These are phyloP conservation scores for Trichoderma oligosporum DNA, from an alignment of 2,329 filamentous ascomycete species.

Conservation along the genomic window DNA sequence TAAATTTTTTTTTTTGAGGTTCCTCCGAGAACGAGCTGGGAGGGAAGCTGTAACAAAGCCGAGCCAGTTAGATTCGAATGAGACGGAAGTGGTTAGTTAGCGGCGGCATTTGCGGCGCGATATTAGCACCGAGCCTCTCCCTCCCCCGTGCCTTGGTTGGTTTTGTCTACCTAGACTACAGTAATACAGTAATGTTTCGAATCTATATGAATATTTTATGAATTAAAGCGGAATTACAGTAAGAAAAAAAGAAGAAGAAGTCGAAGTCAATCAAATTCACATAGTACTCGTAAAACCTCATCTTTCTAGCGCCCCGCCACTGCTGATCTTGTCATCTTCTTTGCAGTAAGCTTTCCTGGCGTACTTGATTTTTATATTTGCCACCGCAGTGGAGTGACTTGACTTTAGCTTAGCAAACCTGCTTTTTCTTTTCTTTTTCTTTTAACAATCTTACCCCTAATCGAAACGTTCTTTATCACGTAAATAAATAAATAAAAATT, in stretches of 20 bases:
- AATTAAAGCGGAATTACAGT: too few species aligned
- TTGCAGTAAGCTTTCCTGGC: neutral
- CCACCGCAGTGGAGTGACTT: slow-evolving; percentile 6
- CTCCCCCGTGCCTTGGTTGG: too few species aligned
- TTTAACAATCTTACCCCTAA: neutral
- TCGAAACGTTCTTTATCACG: neutral
- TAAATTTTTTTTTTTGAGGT: too few species aligned
- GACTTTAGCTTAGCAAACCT: neutral
- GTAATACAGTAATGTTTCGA: too few species aligned
- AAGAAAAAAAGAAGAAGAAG: neutral
- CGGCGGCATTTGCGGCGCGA: too few species aligned
- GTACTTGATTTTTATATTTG: neutral
- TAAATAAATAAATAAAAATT: neutral
- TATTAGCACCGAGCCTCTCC: too few species aligned
- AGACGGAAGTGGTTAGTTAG: too few species aligned
- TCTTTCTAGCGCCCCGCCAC: neutral
- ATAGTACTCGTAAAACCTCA: neutral
- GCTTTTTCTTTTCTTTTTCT: neutral
- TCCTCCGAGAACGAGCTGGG: neutral
- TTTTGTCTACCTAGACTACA: too few species aligned
- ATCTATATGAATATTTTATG: too few species aligned
- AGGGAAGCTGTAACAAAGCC: neutral
- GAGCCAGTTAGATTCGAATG: slow-evolving; percentile 17
- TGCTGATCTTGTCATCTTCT: slow-evolving; percentile 8
- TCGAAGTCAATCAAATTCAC: too few species aligned